phyloP scores from a whole-genome alignment of 2,329 filamentous ascomycete species.

The Microdochium bolleyi region DNA sequence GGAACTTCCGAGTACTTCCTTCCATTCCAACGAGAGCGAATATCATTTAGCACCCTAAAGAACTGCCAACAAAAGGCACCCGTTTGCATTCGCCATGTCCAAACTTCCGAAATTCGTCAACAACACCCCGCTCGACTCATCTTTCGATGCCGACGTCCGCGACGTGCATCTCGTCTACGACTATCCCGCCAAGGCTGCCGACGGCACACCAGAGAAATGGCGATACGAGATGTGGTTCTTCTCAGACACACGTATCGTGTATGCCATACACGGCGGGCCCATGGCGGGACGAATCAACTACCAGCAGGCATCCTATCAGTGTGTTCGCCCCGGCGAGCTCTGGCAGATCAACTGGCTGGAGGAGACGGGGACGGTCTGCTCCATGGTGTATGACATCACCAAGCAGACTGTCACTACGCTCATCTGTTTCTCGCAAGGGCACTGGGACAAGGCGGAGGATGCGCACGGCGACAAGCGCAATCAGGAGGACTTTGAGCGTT shows the following conservation, averaged over 20 bases:
- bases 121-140: constrained; percentile 5
- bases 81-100: neutral
- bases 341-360: constrained; percentile 56
- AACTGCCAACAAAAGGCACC: neutral
- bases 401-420: constrained; percentile 40
- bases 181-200: constrained; percentile 37
- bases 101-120: neutral
- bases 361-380: constrained; percentile 50
- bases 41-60: neutral
- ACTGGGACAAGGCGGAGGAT: constrained; percentile 42
- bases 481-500: constrained; percentile 38
- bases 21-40: neutral
- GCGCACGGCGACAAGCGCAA: constrained; percentile 51
- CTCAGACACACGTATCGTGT: constrained; percentile 44
- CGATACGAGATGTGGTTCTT: constrained; percentile 56
- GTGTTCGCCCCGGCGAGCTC: constrained; percentile 46
- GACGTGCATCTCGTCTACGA: constrained; percentile 50
- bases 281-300: constrained; percentile 48
- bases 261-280: constrained; percentile 51
- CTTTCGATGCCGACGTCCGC: constrained; percentile 41
- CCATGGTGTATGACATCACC: constrained; percentile 46
- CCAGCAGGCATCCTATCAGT: constrained; percentile 47
- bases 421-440: constrained; percentile 44
- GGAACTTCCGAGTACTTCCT: neutral
- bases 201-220: constrained; percentile 32